phyloP scores from a whole-genome alignment of 768 basidiomycete genomes.

The Tephrocybe sp. region DNA sequence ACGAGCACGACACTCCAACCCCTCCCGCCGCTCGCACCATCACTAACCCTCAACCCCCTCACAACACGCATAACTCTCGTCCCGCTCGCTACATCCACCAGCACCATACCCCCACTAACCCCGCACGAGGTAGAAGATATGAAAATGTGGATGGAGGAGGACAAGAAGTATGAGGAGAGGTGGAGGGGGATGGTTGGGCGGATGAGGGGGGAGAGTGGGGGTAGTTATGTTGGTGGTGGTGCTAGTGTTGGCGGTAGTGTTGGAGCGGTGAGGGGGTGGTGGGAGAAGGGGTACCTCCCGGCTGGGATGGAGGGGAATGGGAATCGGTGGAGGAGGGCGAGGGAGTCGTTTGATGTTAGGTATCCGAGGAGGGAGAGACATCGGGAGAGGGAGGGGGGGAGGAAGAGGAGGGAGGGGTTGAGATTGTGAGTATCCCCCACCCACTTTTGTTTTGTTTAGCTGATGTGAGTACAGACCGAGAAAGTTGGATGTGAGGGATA shows the following conservation, averaged over 20 bases:
- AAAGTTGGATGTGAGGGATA: conserved; percentile 51
- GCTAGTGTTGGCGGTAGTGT: conserved; percentile 37
- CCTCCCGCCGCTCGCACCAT: conserved; percentile 35
- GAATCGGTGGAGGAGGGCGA: conserved; percentile 35
- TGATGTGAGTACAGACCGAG: conserved; percentile 47
- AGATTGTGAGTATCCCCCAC: conserved; percentile 71
- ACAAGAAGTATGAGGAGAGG: conserved; percentile 7
- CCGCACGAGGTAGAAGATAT: conserved; percentile 50
- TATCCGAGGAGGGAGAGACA: conserved; percentile 25
- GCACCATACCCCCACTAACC: conserved; percentile 51
- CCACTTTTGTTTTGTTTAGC: conserved; percentile 7
- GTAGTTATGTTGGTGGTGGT: conserved; percentile 34
- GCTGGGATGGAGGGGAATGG: conserved; percentile 22
- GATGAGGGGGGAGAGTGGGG: conserved; percentile 25
- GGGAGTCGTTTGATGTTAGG: conserved; percentile 42
- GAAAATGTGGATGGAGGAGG: conserved; percentile 56
- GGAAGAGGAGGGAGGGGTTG: conserved; percentile 22
- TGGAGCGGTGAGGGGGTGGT: conserved; percentile 52
- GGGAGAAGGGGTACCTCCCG: conserved; percentile 48
- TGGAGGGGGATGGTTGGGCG: conserved; percentile 27
- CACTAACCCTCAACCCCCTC: conserved; percentile 50
- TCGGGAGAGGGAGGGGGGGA: conserved; percentile 30
- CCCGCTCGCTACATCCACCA: conserved; percentile 52
- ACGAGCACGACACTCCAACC: background rate
- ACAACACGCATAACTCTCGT: conserved; percentile 62